A percentile compares a stretch with the other conserved stretches of the same genome.
Evolutionary conservation across 2,329 filamentous ascomycete genomes (phyloP).

Genomic region (Bisporella sp.): DNA sequence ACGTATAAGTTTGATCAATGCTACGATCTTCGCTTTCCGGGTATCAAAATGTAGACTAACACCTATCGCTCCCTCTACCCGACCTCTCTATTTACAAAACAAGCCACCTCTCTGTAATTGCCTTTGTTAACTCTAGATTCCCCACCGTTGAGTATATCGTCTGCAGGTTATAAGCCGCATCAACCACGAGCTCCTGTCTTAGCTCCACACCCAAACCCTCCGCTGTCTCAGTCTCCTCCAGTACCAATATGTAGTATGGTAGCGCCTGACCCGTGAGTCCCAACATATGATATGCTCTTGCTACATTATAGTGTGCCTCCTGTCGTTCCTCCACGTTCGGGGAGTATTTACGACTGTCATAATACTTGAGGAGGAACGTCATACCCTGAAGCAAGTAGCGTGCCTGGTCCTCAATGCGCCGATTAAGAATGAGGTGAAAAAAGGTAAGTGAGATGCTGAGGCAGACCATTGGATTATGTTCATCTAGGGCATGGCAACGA

Average conservation of each 20-base stretch:
- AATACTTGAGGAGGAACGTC: slow-evolving; percentile 71
- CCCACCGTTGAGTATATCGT: slow-evolving; percentile 59
- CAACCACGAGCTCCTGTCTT: slow-evolving; percentile 53
- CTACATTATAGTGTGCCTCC: slow-evolving; percentile 79
- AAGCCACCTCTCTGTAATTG: slow-evolving; percentile 55
- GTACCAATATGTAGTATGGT: slow-evolving; percentile 55
- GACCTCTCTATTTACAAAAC: slow-evolving; percentile 13
- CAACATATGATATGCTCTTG: slow-evolving; percentile 66
- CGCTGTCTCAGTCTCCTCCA: slow-evolving; percentile 29
- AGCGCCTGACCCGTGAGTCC: slow-evolving; percentile 68
- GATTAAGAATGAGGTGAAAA: slow-evolving; percentile 81
- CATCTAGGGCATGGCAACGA: slow-evolving; percentile 66
- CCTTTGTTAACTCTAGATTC: slow-evolving; percentile 51
- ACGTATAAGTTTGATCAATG: too few species aligned
- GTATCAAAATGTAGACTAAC: too few species aligned
- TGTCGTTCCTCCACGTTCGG: slow-evolving; percentile 42
- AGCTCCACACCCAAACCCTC: neutral
- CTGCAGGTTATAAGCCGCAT: slow-evolving; percentile 71
- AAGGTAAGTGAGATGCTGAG: slow-evolving; percentile 79
- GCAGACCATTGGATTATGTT: slow-evolving; percentile 69
- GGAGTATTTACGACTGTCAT: slow-evolving; percentile 45
- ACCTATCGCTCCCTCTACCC: too few species aligned
- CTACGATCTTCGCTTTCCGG: too few species aligned
- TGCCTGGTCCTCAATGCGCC: slow-evolving; percentile 84
- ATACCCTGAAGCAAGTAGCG: slow-evolving; percentile 82